phyloP scores from a whole-genome alignment of 2,329 filamentous ascomycete genomes.

The Colletotrichum musae region DNA sequence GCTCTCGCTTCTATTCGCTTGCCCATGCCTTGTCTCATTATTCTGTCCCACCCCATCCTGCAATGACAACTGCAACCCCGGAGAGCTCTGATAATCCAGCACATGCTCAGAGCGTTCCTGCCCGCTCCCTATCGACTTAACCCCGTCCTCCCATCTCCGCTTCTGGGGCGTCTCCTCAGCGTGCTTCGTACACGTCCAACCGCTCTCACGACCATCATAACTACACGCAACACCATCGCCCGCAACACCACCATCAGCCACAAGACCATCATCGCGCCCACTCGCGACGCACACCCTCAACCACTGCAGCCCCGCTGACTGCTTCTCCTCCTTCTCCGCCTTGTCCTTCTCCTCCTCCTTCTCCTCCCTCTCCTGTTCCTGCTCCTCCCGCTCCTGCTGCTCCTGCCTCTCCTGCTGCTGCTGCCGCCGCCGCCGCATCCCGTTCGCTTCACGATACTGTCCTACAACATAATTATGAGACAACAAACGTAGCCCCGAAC shows the following conservation, averaged over 20 bases:
- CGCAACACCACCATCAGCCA: constrained; percentile 44
- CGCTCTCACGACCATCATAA: constrained; percentile 48
- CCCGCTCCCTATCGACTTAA: constrained; percentile 55
- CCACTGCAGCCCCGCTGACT: too few species aligned
- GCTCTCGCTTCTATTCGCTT: constrained; percentile 29
- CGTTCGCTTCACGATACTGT: constrained; percentile 60
- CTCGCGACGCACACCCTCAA: too few species aligned
- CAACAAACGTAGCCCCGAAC: constrained; percentile 75
- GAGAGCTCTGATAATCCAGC: constrained; percentile 49
- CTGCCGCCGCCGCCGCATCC: constrained; percentile 1
- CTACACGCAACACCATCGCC: neutral
- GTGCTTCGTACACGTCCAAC: constrained; percentile 45
- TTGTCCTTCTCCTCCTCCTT: too few species aligned
- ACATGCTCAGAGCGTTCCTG: constrained; percentile 48
- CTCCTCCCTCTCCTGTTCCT: too few species aligned
- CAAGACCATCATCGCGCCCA: constrained; percentile 53
- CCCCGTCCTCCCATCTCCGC: constrained; percentile 49
- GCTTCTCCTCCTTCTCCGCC: too few species aligned
- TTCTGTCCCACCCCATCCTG: constrained; percentile 33
- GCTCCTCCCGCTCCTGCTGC: too few species aligned
- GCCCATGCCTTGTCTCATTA: neutral
- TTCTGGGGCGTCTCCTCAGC: constrained; percentile 34
- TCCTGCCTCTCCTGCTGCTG: too few species aligned
- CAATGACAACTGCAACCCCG: constrained; percentile 53
- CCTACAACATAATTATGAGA: constrained; percentile 80